phyloP scores from a whole-genome alignment of 2,329 filamentous ascomycete genomes.

The Mollisiaceae sp. region DNA sequence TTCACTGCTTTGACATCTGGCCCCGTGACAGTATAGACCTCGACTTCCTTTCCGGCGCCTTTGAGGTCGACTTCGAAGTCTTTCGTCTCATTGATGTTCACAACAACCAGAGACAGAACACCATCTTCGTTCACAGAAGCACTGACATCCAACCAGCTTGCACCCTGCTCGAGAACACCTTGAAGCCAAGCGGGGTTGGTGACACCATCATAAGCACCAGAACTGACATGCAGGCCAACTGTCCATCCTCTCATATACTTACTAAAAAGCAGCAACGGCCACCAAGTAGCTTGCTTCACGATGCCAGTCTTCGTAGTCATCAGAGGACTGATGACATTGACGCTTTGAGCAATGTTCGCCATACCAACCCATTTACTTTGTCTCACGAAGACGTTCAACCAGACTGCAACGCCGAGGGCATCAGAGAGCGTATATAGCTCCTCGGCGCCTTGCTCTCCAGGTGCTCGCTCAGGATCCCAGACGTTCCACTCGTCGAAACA shows the following conservation, averaged over 20 bases:
- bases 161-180: slow-evolving; percentile 64
- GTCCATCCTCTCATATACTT: slow-evolving; percentile 76
- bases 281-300: slow-evolving; percentile 69
- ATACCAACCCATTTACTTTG: slow-evolving; percentile 67
- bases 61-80: slow-evolving; percentile 64
- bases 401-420: slow-evolving; percentile 65
- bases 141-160: slow-evolving; percentile 73
- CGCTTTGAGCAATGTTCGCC: slow-evolving; percentile 69
- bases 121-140: slow-evolving; percentile 64
- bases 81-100: slow-evolving; percentile 70
- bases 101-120: slow-evolving; percentile 69
- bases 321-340: slow-evolving; percentile 71
- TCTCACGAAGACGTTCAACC: slow-evolving; percentile 68
- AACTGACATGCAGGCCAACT: slow-evolving; percentile 67
- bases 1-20: slow-evolving; percentile 63
- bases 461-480: slow-evolving; percentile 67
- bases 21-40: slow-evolving; percentile 68
- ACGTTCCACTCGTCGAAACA: slow-evolving; percentile 77
- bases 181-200: slow-evolving; percentile 70
- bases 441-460: slow-evolving; percentile 66
- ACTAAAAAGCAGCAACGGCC: slow-evolving; percentile 64
- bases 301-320: slow-evolving; percentile 65
- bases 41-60: slow-evolving; percentile 58
- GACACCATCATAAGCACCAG: slow-evolving; percentile 67
- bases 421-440: slow-evolving; percentile 68